Evolutionary conservation across 148 eudicot species (phyloP).

Genomic region (Salicornia ramosissima): DNA sequence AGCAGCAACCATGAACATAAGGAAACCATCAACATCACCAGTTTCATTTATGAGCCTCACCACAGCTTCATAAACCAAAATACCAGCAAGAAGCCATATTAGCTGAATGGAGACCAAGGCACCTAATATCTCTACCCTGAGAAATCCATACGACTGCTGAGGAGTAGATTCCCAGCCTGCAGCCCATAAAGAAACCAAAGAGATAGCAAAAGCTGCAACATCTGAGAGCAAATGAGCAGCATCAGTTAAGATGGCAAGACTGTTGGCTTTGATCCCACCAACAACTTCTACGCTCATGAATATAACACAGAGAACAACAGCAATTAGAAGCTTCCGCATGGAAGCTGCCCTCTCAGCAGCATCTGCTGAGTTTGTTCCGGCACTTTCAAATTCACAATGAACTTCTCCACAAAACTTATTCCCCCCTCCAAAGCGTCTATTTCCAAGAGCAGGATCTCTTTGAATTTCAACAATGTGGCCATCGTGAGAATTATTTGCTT

Average conservation of each 20-base stretch:
- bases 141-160: conserved; percentile 83
- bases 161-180: conserved; percentile 96
- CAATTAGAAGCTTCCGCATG: conserved; percentile 69
- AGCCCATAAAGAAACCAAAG: conserved; percentile 82
- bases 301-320: conserved; percentile 61
- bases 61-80: conserved; percentile 81
- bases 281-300: conserved; percentile 78
- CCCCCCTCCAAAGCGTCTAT: conserved; percentile 29
- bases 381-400: conserved; percentile 71
- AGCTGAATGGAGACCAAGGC: conserved; percentile 83
- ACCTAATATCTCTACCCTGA: conserved; percentile 79
- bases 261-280: conserved; percentile 88
- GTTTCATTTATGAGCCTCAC: conserved; percentile 51
- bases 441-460: conserved; percentile 29
- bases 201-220: conserved; percentile 92
- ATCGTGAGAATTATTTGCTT: conserved; percentile 29
- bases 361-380: conserved; percentile 43
- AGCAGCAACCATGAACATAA: conserved; percentile 78
- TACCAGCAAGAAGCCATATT: conserved; percentile 90
- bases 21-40: conserved; percentile 72
- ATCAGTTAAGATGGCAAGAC: conserved; percentile 83
- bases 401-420: conserved; percentile 55
- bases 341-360: conserved; percentile 74
- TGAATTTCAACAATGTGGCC: conserved; percentile 50
- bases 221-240: conserved; percentile 89